Conservation (phyloP, 1,284 basidiomycete species). For the Pisolithus thermaeus region DNA sequence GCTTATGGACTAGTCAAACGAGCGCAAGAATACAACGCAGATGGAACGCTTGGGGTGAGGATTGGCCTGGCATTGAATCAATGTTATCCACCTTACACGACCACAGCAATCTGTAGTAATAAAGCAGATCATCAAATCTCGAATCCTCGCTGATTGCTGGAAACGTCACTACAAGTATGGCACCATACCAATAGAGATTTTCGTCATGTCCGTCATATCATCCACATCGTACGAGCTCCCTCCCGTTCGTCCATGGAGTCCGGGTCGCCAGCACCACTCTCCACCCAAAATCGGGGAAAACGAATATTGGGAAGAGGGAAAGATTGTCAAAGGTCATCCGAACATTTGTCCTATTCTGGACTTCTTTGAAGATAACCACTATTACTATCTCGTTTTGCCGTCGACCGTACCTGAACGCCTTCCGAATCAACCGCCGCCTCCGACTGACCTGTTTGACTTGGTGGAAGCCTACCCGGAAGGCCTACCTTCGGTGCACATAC, state of each 20-base stretch:
- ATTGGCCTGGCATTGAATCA: constrained; percentile 2
- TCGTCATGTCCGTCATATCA: constrained; percentile 90
- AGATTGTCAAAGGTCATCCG: constrained; percentile 76
- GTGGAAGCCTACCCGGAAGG: constrained; percentile 90
- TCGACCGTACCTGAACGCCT: constrained; percentile 57
- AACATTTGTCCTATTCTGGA: constrained; percentile 93
- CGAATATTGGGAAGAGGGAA: constrained; percentile 60
- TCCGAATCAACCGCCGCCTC: constrained; percentile 46
- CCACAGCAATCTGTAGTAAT: constrained; percentile 74
- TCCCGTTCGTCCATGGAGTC: constrained; percentile 75
- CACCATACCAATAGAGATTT: constrained; percentile 98
- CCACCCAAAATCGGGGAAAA: constrained; percentile 15
- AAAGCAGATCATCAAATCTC: constrained; percentile 98
- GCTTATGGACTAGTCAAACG: constrained; percentile 96
- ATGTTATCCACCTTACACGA: constrained; percentile 13
- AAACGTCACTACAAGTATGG: constrained; percentile 93
- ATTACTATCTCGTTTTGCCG: constrained; percentile 87
- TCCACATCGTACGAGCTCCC: constrained; percentile 71
- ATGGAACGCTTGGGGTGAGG: constrained; percentile 80
- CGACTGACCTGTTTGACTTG: constrained; percentile 90
- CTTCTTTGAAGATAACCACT: constrained; percentile 97
- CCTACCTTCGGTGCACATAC: constrained; percentile 68
- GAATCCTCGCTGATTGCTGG: constrained; percentile 98
- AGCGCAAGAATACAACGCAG: constrained; percentile 70
- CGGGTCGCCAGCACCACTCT: constrained; percentile 37